Base-by-base conservation (phyloP, 164 flowering plant genomes). In the Stephania cephalantha region DNA sequence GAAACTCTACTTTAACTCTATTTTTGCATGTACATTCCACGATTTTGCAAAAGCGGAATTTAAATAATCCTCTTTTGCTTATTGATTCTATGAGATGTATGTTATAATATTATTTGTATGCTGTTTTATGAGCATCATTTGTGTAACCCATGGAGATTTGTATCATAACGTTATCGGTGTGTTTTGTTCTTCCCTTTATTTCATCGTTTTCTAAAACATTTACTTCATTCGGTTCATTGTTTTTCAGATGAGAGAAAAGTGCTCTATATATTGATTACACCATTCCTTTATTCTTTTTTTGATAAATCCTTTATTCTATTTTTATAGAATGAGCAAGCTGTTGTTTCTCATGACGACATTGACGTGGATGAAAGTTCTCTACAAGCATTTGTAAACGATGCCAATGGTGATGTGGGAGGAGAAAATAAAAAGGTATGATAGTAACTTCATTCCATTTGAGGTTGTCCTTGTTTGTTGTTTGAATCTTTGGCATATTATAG, bases 391-490 rank as follows among this genome's bases (percentile, higher is more conserved):
- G 68, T 64, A 11, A 69, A 48, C 72, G 71, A 70, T 64, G 76
- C 73, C 29, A 63, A 35, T 65, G 75, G 65, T 65, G 75, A 70
- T 25, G 70, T 68, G n/a, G 61, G 46, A 30, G 68, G 71, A 76
- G 46, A 55, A 25, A 70, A 46, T 76, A 74, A 73, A 35, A 73
- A 53, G 79, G 79, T 77, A 72, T 48, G 78, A 25, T 67, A 13
- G 15, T 15, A 12, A 52, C n/a, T 15, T 52, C 15, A 22, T 46
- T 71, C 42, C 67, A 13, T 11, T 64, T 52, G 66, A 4, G 20
- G 6, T 22, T 3, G 25, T 18, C 61, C 17, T 58, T 15, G 46
- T 73, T 72, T 29, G 9, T 55, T 48, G 74, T 69, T 25, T 42
- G 71, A 20, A 46, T 13, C 22, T 45, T 61, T n/a, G 25, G 8